These are phyloP conservation scores for Periglandula ipomoeae DNA, from an alignment of 2,329 filamentous ascomycete species.

Conservation along the genomic window DNA sequence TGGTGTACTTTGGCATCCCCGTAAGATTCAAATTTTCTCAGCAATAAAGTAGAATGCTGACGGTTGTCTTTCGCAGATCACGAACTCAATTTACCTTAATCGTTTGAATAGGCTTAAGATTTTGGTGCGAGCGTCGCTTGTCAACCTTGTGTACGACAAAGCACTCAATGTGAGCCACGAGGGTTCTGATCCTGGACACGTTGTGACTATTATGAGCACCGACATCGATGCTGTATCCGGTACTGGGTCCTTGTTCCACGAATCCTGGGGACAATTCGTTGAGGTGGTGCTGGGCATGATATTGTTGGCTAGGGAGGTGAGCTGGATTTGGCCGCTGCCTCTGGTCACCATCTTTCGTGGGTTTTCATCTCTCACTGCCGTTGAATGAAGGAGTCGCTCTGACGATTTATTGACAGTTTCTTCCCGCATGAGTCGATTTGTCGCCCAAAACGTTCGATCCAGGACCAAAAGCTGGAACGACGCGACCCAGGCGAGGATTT, in stretches of 20 bases:
- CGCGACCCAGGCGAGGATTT: conserved; percentile 31
- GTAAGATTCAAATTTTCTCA: not conserved
- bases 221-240: conserved; percentile 27
- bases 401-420: conserved; percentile 25
- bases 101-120: conserved; percentile 21
- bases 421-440: conserved; percentile 30
- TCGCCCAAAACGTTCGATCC: conserved; percentile 26
- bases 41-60: not conserved
- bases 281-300: conserved; percentile 31
- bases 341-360: conserved; percentile 31
- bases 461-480: conserved; percentile 30
- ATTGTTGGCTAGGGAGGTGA: conserved; percentile 29
- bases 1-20: not conserved
- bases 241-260: conserved; percentile 28
- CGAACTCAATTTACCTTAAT: conserved; percentile 19
- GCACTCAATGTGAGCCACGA: conserved; percentile 11
- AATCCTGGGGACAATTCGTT: conserved; percentile 31
- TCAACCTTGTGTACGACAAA: conserved; percentile 27
- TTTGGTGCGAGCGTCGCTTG: conserved; percentile 24
- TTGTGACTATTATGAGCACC: conserved; percentile 31
- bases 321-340: conserved; percentile 33
- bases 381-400: too few species aligned
- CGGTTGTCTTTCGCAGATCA: not conserved
- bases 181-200: conserved; percentile 1
- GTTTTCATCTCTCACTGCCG: conserved; percentile 7